Evolutionary conservation across 1,284 basidiomycete species (phyloP), one percentile per base, ranked within the genome.

Genomic region (Kwoniella shivajii): DNA sequence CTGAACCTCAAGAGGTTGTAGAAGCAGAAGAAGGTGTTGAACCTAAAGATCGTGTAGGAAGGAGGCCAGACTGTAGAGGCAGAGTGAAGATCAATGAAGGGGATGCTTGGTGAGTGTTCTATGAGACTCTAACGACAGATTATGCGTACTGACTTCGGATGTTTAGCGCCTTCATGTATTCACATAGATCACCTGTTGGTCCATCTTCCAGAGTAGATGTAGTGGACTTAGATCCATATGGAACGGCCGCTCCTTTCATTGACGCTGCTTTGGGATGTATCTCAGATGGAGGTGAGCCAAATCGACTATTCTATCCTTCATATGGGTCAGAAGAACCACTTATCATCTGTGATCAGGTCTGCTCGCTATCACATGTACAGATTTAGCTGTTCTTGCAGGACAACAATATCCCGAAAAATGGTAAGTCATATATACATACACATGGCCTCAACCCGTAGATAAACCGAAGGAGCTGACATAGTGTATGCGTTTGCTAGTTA

Each of bases 341-440:
- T n/a, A n/a, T n/a, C n/a, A n/a, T n/a, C n/a, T n/a, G 24, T n/a
- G 11, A 34, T 24, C 45, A 92, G 92, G 94, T 41, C 79, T 99
- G 20, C 81, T 99, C 7, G 94, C 92, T 67, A 88, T 99, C 33
- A 99, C 96, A 9, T 99, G 96, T 77, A 99, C 96, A 1, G 96
- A 99, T 75, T 81, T 96, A 58, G 86, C 92, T 7, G 92, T 99
- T 6, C 82, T 99, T 31, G 96, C 94, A 0, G 94, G 94, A 0
- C 86, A 85, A 39, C 96, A 97, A 73, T 97, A 92, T 74, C 89
- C 95, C 2, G 95, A 99, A 77, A 99, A 97, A 85, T 92, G 90
- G 92, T 90, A 64, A 61, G 81, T 72, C 13, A 20, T 1, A 26
- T 20, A 14, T 36, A 20, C 4, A 36, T n/a, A 33, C n/a, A 33